A percentile compares a stretch with the other conserved stretches of the same genome.
Conservation (phyloP, 108 stramenopile genomes). For the Fistulifera solaris region DNA sequence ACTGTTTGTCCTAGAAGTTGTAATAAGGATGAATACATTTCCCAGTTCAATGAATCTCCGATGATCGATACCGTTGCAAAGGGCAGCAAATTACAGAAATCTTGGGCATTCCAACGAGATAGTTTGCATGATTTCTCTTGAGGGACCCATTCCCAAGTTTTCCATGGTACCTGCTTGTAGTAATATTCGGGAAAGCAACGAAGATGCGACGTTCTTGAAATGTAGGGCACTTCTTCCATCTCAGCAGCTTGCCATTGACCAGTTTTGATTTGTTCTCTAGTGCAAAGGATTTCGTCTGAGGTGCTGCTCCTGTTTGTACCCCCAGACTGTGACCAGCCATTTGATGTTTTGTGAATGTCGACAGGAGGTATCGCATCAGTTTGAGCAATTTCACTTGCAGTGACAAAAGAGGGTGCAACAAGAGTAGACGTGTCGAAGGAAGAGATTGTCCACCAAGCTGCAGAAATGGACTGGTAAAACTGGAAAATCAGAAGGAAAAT, state of each 20-base stretch:
- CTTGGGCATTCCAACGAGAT: slow-evolving; percentile 9
- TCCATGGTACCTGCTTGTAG: slow-evolving; percentile 12
- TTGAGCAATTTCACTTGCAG: no score
- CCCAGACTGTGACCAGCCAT: background rate
- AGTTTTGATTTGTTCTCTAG: slow-evolving; percentile 13
- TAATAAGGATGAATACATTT: slow-evolving; percentile 29
- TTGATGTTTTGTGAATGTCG: background rate
- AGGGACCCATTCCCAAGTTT: slow-evolving; percentile 23
- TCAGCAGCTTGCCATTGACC: slow-evolving; percentile 17
- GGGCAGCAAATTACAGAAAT: slow-evolving; percentile 26
- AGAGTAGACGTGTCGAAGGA: no score
- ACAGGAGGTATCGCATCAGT: background rate
- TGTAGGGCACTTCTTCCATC: slow-evolving; percentile 18
- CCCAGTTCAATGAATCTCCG: slow-evolving; percentile 43
- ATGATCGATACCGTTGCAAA: slow-evolving; percentile 23
- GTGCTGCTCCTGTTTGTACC: background rate
- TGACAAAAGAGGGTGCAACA: no score
- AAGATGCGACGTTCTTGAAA: slow-evolving; percentile 18
- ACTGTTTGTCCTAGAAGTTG: slow-evolving; percentile 22
- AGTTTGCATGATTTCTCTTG: background rate
- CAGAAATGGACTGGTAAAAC: no score
- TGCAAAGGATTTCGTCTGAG: slow-evolving; percentile 11
- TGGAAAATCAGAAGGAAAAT: no score
- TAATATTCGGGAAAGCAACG: slow-evolving; percentile 18
- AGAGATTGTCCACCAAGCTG: no score